A percentile compares a stretch with the other conserved stretches of the same genome.
phyloP scores from a whole-genome alignment of 1,284 basidiomycete genomes.

The Fomitopsis palustris region DNA sequence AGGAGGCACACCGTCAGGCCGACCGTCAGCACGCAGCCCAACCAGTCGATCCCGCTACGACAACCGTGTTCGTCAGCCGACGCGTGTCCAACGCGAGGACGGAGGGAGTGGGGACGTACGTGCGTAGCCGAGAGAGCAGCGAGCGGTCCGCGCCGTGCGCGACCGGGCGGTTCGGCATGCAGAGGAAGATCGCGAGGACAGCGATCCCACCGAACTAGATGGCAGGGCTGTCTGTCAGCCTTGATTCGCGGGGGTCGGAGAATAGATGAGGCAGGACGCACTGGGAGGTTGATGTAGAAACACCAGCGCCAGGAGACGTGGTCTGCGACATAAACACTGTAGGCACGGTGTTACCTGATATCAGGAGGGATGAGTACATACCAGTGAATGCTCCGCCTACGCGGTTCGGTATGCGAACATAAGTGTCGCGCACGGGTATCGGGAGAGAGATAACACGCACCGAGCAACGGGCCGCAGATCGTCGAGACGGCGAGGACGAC shows the following conservation, averaged over 20 bases:
- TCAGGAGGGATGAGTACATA: background rate
- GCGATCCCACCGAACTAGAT: slow-evolving; percentile 26
- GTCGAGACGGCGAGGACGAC: slow-evolving; percentile 22
- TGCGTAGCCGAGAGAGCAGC: background rate
- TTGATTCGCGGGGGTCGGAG: background rate
- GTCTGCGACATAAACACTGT: slow-evolving; percentile 7
- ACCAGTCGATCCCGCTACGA: background rate
- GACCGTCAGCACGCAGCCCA: background rate
- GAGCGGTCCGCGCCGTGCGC: background rate
- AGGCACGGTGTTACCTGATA: background rate
- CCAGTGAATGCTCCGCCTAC: slow-evolving; percentile 16
- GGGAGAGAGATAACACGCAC: slow-evolving; percentile 12
- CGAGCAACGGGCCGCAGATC: slow-evolving; percentile 27
- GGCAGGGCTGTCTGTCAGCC: background rate
- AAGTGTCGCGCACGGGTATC: background rate
- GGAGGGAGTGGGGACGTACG: background rate
- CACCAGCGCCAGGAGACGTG: slow-evolving; percentile 34
- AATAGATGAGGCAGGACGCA: slow-evolving; percentile 1
- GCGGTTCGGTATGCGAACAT: background rate
- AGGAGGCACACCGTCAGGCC: background rate
- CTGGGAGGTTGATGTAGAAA: slow-evolving; percentile 37
- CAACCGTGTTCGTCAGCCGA: background rate
- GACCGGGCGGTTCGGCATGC: slow-evolving; percentile 21
- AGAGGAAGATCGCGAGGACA: slow-evolving; percentile 35
- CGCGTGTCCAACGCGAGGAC: too few relatives aligned